phyloP scores from a whole-genome alignment of 2,329 filamentous ascomycete genomes.

The Cladobotryum mycophilum region DNA sequence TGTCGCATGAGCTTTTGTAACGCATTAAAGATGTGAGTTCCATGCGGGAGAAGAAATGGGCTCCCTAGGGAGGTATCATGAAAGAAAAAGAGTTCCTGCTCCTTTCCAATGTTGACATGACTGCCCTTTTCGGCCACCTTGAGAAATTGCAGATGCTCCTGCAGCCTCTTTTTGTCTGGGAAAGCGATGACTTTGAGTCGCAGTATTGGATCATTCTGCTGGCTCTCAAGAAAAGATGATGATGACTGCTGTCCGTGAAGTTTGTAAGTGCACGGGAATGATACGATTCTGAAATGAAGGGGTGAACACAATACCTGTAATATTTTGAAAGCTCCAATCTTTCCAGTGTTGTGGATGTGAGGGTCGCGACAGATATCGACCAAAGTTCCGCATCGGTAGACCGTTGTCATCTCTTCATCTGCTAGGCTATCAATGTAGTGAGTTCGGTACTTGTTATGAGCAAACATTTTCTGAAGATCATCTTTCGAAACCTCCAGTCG shows the following conservation, averaged over 20 bases:
- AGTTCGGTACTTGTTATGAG: slow-evolving; percentile 96
- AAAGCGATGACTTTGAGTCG: slow-evolving; percentile 94
- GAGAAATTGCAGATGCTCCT: slow-evolving; percentile 88
- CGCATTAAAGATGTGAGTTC: slow-evolving; percentile 88
- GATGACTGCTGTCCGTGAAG: slow-evolving; percentile 42
- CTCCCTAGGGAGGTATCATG: slow-evolving; percentile 86
- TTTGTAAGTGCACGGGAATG: neutral
- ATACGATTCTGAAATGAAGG: too few species aligned
- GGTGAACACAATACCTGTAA: slow-evolving; percentile 54
- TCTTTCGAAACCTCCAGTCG: slow-evolving; percentile 83
- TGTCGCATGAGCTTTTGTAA: slow-evolving; percentile 73
- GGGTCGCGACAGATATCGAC: slow-evolving; percentile 95
- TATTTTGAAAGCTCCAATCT: slow-evolving; percentile 91
- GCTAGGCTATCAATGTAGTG: slow-evolving; percentile 78
- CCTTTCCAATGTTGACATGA: slow-evolving; percentile 85
- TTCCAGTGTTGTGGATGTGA: slow-evolving; percentile 84
- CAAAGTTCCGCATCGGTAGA: slow-evolving; percentile 87
- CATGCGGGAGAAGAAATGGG: slow-evolving; percentile 89
- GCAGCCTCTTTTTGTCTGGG: slow-evolving; percentile 90
- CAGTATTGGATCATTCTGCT: slow-evolving; percentile 90
- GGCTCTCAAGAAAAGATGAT: slow-evolving; percentile 91
- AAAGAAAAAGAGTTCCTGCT: slow-evolving; percentile 98
- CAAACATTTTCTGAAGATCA: slow-evolving; percentile 87
- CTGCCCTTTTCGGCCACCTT: slow-evolving; percentile 96
- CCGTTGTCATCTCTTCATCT: slow-evolving; percentile 84